Conservation (phyloP, 2,329 filamentous ascomycete species). For the Mycosphaerella arachidis region DNA sequence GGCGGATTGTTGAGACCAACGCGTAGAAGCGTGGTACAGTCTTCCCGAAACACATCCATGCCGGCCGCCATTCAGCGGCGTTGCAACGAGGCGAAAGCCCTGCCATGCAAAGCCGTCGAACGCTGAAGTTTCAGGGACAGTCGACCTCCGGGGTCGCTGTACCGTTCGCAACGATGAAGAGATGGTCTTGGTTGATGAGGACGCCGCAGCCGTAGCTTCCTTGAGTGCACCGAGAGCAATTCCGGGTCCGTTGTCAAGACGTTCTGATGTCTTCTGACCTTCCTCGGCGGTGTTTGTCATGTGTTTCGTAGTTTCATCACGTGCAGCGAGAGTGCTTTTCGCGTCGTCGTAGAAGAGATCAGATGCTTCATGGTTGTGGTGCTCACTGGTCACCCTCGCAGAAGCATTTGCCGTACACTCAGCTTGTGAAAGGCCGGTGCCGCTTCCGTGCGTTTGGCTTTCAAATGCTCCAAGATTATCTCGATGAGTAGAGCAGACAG, state of each 20-base stretch:
- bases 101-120: background rate
- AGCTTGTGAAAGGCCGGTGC: too few species aligned
- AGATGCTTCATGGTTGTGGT: background rate
- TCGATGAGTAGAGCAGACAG: too few species aligned
- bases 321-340: background rate
- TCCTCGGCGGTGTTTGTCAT: background rate
- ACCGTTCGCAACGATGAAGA: background rate
- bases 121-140: background rate
- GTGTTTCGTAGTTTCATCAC: background rate
- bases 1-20: background rate
- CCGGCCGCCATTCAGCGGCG: background rate
- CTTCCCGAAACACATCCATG: background rate
- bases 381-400: too few species aligned
- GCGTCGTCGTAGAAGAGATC: background rate
- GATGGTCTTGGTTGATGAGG: background rate
- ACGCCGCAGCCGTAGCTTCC: background rate
- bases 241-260: background rate
- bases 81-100: background rate
- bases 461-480: too few species aligned
- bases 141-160: background rate
- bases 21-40: conserved; percentile 4
- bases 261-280: background rate
- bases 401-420: too few species aligned
- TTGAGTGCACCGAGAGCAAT: background rate
- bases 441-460: too few species aligned